Conservation (phyloP, 345 rosid species). For the Nephelium lappaceum region DNA sequence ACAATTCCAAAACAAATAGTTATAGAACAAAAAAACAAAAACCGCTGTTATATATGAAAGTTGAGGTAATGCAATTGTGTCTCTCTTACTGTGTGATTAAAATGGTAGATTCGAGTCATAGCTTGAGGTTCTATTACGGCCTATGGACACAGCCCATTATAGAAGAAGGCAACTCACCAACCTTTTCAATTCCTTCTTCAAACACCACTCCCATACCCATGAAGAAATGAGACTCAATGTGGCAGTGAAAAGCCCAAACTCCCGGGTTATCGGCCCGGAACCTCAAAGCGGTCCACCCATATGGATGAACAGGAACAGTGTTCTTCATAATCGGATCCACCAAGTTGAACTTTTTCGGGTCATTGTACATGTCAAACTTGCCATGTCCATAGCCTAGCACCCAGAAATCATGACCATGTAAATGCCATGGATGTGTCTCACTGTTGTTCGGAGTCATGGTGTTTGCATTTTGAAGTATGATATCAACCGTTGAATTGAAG, state of each 20-base stretch:
- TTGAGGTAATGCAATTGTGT: no score
- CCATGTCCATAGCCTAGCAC: slow-evolving; percentile 69
- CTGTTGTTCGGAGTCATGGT: slow-evolving; percentile 37
- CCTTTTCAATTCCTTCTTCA: slow-evolving; percentile 52
- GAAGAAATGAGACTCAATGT: slow-evolving; percentile 65
- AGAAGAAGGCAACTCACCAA: slow-evolving; percentile 55
- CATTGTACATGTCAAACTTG: slow-evolving; percentile 49
- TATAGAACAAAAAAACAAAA: no score
- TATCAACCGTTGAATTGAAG: slow-evolving; percentile 62
- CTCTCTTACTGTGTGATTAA: no score
- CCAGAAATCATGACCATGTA: slow-evolving; percentile 91
- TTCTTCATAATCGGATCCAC: slow-evolving; percentile 75
- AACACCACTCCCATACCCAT: slow-evolving; percentile 79
- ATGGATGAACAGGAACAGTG: slow-evolving; percentile 71
- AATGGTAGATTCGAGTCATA: no score
- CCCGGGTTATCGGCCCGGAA: slow-evolving; percentile 70
- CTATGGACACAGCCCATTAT: slow-evolving; percentile 64
- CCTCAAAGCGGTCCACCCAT: slow-evolving; percentile 70
- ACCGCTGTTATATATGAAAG: no score
- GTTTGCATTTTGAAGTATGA: slow-evolving; percentile 71
- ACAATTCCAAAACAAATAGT: no score
- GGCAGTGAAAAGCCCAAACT: slow-evolving; percentile 76
- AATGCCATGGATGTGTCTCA: slow-evolving; percentile 87
- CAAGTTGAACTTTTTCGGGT: slow-evolving; percentile 54
- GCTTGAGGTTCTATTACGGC: no score